phyloP scores from a whole-genome alignment of 225 moss, liverwort and hornwort species.

The Polytrichum commune region DNA sequence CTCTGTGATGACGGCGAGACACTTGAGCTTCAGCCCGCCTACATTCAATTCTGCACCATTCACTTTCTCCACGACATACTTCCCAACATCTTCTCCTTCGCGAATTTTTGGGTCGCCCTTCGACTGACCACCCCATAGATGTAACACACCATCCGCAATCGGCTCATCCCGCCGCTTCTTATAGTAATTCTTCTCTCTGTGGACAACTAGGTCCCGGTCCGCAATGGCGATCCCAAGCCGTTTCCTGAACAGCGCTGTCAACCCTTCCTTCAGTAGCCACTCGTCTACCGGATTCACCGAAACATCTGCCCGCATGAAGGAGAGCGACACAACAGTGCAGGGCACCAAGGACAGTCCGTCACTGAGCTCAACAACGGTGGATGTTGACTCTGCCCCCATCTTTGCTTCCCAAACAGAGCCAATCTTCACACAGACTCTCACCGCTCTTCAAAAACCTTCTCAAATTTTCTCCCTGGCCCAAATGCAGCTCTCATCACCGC shows the following conservation, averaged over 20 bases:
- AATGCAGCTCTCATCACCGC: too few species aligned
- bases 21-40: conserved; percentile 57
- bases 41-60: conserved; percentile 50
- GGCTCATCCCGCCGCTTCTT: conserved; percentile 62
- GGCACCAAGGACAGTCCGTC: conserved; percentile 52
- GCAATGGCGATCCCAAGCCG: conserved; percentile 31
- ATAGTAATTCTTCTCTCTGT: conserved; percentile 40
- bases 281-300: conserved; percentile 63
- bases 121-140: conserved; percentile 33
- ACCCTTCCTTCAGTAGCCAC: conserved; percentile 56
- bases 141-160: conserved; percentile 44
- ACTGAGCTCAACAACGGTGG: conserved; percentile 35
- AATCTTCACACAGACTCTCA: background rate
- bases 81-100: conserved; percentile 23
- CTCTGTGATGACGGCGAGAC: conserved; percentile 31
- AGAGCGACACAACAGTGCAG: conserved; percentile 39
- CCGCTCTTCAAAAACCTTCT: background rate
- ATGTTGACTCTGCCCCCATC: conserved; percentile 19
- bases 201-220: conserved; percentile 51
- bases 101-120: conserved; percentile 8
- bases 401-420: background rate
- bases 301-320: conserved; percentile 50
- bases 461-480: too few species aligned
- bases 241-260: conserved; percentile 47
- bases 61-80: conserved; percentile 31